These are phyloP conservation scores for Vitis hybrid DNA, from an alignment of 177 flowering plant genomes.

Conservation along the genomic window DNA sequence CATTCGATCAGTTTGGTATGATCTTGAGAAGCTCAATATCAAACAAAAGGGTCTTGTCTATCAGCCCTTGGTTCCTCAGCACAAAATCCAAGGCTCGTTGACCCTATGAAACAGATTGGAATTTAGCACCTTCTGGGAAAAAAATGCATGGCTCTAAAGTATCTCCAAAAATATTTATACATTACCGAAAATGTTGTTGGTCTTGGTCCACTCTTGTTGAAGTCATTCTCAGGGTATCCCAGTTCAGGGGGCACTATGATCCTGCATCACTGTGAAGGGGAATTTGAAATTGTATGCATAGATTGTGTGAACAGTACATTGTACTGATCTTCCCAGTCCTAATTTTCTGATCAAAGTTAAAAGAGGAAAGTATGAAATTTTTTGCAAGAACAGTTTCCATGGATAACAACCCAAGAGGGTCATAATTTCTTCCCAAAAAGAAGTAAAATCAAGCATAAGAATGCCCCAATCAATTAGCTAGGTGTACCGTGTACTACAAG, in stretches of 20 bases:
- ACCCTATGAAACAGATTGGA: constrained; percentile 49
- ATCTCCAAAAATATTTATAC: constrained; percentile 6
- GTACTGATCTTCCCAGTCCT: not conserved
- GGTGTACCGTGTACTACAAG: not conserved
- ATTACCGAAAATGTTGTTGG: constrained; percentile 94
- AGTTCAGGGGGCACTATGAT: constrained; percentile 94
- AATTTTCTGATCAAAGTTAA: not conserved
- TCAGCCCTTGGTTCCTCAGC: constrained; percentile 91
- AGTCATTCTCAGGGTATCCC: constrained; percentile 91
- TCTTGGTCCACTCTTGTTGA: constrained; percentile 72
- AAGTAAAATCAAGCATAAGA: not conserved
- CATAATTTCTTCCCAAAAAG: not conserved
- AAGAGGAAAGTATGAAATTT: not conserved
- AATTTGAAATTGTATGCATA: constrained; percentile 6
- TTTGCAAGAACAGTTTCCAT: not conserved
- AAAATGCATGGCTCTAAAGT: not conserved
- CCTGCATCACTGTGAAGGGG: constrained; percentile 57
- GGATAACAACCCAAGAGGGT: not conserved
- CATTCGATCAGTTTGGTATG: constrained; percentile 41
- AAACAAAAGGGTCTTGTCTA: constrained; percentile 91
- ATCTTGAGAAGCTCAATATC: constrained; percentile 93
- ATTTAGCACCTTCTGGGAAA: not conserved
- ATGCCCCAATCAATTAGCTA: not conserved
- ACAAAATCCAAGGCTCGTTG: constrained; percentile 96
- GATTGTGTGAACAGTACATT: not conserved